Evolutionary conservation across 169 alveolate species (phyloP).

Genomic region (Plasmodium fragile): DNA sequence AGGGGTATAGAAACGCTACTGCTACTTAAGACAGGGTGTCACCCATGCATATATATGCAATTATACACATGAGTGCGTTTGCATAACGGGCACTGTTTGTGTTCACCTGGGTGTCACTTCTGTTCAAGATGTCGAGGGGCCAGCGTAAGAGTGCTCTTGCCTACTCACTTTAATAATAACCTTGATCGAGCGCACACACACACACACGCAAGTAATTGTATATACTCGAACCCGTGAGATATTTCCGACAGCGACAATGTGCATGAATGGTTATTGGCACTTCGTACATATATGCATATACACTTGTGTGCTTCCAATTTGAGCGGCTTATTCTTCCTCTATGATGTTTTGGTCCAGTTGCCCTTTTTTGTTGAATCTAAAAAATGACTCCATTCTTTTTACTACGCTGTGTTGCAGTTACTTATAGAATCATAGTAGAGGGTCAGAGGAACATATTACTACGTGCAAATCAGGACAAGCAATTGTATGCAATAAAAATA

Average conservation of each 20-base stretch:
- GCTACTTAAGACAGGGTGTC: neutral
- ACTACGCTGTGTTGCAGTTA: neutral
- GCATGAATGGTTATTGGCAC: neutral
- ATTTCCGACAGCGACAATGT: neutral
- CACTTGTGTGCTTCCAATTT: neutral
- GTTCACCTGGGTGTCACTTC: neutral
- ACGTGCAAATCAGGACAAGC: neutral
- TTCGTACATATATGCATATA: neutral
- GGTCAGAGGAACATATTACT: neutral
- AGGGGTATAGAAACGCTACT: neutral
- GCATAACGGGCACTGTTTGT: neutral
- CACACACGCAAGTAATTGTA: neutral
- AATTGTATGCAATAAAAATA: neutral
- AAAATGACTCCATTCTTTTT: neutral
- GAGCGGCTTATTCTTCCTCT: neutral
- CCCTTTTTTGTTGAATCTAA: neutral
- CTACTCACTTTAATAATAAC: neutral
- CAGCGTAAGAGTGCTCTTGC: neutral
- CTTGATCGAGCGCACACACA: neutral
- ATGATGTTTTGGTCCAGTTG: neutral
- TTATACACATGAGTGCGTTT: neutral
- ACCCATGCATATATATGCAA: neutral
- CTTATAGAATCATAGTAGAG: neutral
- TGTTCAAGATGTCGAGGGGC: neutral
- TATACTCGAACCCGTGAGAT: neutral